phyloP scores from a whole-genome alignment of 2,329 filamentous ascomycete species.

The Alternaria sp. region DNA sequence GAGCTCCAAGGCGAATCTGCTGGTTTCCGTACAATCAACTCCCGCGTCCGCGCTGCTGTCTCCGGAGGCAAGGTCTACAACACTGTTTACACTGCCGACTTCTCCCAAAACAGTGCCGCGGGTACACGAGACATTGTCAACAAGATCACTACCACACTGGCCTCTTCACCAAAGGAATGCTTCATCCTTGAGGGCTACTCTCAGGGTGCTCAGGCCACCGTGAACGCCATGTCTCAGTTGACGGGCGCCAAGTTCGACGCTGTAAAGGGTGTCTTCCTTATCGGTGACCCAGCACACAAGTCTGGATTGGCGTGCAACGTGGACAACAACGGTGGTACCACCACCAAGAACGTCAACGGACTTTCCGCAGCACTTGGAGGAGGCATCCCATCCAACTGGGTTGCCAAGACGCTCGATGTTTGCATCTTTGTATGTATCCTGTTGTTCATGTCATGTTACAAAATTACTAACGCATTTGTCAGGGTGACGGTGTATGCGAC shows the following conservation, averaged over 20 bases:
- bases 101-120: constrained; percentile 32
- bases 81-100: constrained; percentile 45
- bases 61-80: constrained; percentile 47
- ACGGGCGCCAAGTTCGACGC: constrained; percentile 45
- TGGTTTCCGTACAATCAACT: constrained; percentile 49
- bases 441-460: neutral
- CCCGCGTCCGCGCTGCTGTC: constrained; percentile 32
- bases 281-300: constrained; percentile 47
- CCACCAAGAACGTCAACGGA: constrained; percentile 45
- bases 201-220: constrained; percentile 49
- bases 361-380: constrained; percentile 5
- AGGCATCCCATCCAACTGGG: constrained; percentile 42
- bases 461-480: neutral
- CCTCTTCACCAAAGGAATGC: constrained; percentile 37
- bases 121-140: constrained; percentile 36
- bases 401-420: constrained; percentile 49
- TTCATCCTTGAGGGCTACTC: constrained; percentile 52
- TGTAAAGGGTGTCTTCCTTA: constrained; percentile 49
- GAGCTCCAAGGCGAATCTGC: constrained; percentile 25
- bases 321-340: constrained; percentile 25
- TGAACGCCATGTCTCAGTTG: constrained; percentile 43
- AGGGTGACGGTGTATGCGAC: constrained; percentile 51
- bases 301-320: constrained; percentile 47
- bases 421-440: constrained; percentile 41
- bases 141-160: constrained; percentile 39